These are phyloP conservation scores for Wilhelminamyces savonicus DNA, from an alignment of 805 yeast genomes.

Conservation along the genomic window DNA sequence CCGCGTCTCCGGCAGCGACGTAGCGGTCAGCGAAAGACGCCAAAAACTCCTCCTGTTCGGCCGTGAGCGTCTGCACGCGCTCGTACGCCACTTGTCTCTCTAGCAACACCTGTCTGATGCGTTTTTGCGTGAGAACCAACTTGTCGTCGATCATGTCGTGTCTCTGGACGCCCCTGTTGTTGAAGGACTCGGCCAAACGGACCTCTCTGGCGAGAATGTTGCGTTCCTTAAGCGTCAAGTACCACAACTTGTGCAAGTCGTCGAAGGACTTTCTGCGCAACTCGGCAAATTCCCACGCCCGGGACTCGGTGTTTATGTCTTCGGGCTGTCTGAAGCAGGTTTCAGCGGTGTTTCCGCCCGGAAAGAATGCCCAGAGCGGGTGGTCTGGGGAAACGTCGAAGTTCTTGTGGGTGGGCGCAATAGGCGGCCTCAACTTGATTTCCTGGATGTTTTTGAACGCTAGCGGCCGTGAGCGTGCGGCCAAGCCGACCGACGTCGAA, in stretches of 20 bases:
- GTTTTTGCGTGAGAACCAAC: constrained; percentile 31
- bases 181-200: constrained; percentile 42
- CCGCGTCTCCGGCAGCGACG: constrained; percentile 44
- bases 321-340: constrained; percentile 50
- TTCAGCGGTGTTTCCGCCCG: constrained; percentile 42
- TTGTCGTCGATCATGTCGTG: constrained; percentile 35
- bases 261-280: constrained; percentile 86
- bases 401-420: constrained; percentile 74
- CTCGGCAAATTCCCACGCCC: constrained; percentile 86
- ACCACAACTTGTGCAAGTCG: constrained; percentile 91
- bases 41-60: constrained; percentile 43
- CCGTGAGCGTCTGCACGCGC: constrained; percentile 45
- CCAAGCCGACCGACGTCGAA: constrained; percentile 3
- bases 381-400: constrained; percentile 74
- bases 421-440: constrained; percentile 67
- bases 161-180: constrained; percentile 22
- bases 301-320: constrained; percentile 48
- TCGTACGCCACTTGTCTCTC: constrained; percentile 75
- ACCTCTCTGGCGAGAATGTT: constrained; percentile 73
- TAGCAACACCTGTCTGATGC: constrained; percentile 78
- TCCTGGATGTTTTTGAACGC: constrained; percentile 17
- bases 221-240: constrained; percentile 74
- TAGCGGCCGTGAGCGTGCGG: constrained; percentile 9
- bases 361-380: constrained; percentile 92
- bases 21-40: constrained; percentile 54